phyloP scores from a whole-genome alignment of 768 basidiomycete species.

The Pleurotus tuber-regium region DNA sequence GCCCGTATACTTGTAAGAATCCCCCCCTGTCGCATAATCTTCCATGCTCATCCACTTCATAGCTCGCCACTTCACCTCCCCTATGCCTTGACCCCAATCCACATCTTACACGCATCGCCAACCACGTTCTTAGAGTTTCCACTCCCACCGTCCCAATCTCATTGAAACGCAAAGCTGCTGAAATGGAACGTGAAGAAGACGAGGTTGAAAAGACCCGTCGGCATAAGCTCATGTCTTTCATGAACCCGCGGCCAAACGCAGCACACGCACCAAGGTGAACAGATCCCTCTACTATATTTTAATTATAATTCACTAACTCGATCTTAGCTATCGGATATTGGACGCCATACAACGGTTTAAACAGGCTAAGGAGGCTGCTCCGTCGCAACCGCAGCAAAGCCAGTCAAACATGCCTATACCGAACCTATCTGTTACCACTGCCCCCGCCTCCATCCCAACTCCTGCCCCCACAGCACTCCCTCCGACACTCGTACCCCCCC shows the following conservation, averaged over 20 bases:
- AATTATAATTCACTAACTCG: background rate
- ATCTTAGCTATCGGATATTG: conserved; percentile 53
- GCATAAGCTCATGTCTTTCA: conserved; percentile 74
- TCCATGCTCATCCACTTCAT: conserved; percentile 6
- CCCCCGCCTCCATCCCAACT: background rate
- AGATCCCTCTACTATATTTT: conserved; percentile 8
- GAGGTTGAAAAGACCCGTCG: conserved; percentile 72
- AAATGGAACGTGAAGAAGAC: conserved; percentile 70
- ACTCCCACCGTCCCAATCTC: conserved; percentile 71
- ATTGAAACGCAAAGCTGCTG: conserved; percentile 73
- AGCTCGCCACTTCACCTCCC: conserved; percentile 75
- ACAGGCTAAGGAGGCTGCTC: conserved; percentile 7
- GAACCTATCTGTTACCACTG: background rate
- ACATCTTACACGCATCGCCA: conserved; percentile 72
- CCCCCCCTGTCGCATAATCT: conserved; percentile 10
- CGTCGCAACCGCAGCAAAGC: conserved; percentile 14
- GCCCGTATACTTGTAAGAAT: conserved; percentile 65
- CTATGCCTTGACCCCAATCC: conserved; percentile 81
- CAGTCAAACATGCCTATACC: conserved; percentile 7
- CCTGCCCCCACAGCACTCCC: background rate
- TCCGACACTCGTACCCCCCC: conserved; percentile 3
- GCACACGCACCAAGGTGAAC: conserved; percentile 48
- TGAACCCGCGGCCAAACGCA: conserved; percentile 60
- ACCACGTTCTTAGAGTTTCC: conserved; percentile 69
- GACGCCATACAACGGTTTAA: conserved; percentile 38